phyloP scores from a whole-genome alignment of 1,284 basidiomycete species.

The Rhodotorula sp. region DNA sequence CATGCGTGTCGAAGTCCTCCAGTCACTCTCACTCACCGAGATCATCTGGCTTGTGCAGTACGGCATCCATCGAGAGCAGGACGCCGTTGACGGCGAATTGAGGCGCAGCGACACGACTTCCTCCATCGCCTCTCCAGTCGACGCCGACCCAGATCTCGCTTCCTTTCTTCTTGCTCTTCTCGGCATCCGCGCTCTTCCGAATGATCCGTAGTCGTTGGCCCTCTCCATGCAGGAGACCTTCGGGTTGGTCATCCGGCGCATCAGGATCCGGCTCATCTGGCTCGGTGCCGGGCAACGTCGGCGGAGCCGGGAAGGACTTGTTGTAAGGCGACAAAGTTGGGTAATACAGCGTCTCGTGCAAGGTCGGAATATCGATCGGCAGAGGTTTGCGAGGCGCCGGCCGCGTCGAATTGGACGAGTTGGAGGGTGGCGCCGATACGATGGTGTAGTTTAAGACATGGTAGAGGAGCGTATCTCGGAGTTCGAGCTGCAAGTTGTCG shows the following conservation, averaged over 20 bases:
- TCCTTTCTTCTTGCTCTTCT: slow-evolving; percentile 49
- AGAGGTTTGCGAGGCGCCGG: slow-evolving; percentile 59
- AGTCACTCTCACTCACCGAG: slow-evolving; percentile 65
- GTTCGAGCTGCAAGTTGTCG: slow-evolving; percentile 80
- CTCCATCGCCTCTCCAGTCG: slow-evolving; percentile 45
- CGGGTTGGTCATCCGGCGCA: slow-evolving; percentile 47
- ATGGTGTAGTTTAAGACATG: slow-evolving; percentile 88
- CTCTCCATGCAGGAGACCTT: slow-evolving; percentile 73
- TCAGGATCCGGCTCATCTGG: slow-evolving; percentile 37
- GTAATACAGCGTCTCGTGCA: slow-evolving; percentile 61
- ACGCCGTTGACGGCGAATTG: slow-evolving; percentile 67
- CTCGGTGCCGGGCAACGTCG: slow-evolving; percentile 34
- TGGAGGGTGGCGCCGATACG: slow-evolving; percentile 44
- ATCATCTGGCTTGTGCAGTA: slow-evolving; percentile 73
- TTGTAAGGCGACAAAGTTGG: slow-evolving; percentile 54
- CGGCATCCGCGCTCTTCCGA: slow-evolving; percentile 50
- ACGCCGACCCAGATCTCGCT: slow-evolving; percentile 42
- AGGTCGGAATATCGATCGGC: slow-evolving; percentile 64
- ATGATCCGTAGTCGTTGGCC: slow-evolving; percentile 66
- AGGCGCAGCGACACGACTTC: slow-evolving; percentile 49
- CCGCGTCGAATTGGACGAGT: slow-evolving; percentile 46
- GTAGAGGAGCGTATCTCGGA: slow-evolving; percentile 90
- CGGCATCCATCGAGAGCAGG: slow-evolving; percentile 70
- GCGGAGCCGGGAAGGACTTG: slow-evolving; percentile 33
- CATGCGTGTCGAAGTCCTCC: slow-evolving; percentile 61